A percentile compares a stretch with the other conserved stretches of the same genome.
Conservation (phyloP, 495 filamentous ascomycete species). For the Recurvomyces mirabilis region DNA sequence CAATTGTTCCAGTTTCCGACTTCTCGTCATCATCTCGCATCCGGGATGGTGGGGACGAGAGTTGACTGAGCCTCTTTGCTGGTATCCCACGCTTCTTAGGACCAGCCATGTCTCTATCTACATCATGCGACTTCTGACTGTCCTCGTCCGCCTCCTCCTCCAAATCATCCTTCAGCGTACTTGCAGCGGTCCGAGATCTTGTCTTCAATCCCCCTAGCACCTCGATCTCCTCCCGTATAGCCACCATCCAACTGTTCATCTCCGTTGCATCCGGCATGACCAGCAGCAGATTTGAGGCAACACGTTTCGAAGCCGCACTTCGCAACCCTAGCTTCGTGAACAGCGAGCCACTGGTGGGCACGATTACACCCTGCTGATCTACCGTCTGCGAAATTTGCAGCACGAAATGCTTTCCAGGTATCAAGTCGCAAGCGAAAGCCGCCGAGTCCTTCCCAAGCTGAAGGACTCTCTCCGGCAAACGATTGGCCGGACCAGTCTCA, state of each 20-base stretch:
- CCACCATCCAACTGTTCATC: slow-evolving; percentile 72
- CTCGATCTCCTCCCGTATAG: slow-evolving; percentile 36
- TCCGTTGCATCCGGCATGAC: slow-evolving; percentile 71
- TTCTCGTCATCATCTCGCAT: slow-evolving; percentile 3
- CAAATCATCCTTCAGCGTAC: background rate
- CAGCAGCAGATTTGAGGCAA: slow-evolving; percentile 59
- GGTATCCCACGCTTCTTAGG: background rate
- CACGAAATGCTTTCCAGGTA: slow-evolving; percentile 87
- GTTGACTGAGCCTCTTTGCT: background rate
- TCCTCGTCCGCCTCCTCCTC: slow-evolving; percentile 20
- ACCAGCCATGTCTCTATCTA: background rate
- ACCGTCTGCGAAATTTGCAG: slow-evolving; percentile 73
- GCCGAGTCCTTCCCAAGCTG: slow-evolving; percentile 75
- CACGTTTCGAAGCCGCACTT: slow-evolving; percentile 42
- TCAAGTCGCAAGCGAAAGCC: slow-evolving; percentile 85
- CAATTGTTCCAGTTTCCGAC: slow-evolving; percentile 11
- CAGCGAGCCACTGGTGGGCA: slow-evolving; percentile 47
- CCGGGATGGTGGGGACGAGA: background rate
- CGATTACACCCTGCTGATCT: slow-evolving; percentile 46
- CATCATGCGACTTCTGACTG: background rate
- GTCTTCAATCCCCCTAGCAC: slow-evolving; percentile 31
- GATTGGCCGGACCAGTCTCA: slow-evolving; percentile 65
- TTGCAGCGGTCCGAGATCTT: slow-evolving; percentile 3
- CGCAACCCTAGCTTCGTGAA: slow-evolving; percentile 61
- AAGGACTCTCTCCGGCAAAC: slow-evolving; percentile 78